Conservation (phyloP, 345 rosid genomes). For the Gossypium anomalum region DNA sequence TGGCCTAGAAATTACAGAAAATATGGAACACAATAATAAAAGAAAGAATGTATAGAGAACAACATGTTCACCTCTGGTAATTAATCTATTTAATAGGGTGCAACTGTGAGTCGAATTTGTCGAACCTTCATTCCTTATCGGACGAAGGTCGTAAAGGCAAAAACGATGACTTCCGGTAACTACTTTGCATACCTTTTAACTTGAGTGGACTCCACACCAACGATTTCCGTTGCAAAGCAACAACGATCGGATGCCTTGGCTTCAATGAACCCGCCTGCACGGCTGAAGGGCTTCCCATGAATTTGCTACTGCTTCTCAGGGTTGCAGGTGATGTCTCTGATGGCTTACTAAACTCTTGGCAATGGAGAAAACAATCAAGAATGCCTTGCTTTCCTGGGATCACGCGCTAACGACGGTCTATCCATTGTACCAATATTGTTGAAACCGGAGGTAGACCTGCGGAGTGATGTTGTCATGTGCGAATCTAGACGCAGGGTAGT, state of each 20-base stretch:
- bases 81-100: neutral
- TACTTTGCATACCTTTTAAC: conserved; percentile 37
- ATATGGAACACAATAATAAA: neutral
- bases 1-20: neutral
- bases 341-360: conserved; percentile 32
- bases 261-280: conserved; percentile 68
- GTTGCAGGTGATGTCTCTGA: conserved; percentile 52
- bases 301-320: conserved; percentile 50
- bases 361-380: conserved; percentile 75
- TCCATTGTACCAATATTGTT: conserved; percentile 25
- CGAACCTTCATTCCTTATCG: conserved; percentile 17
- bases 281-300: conserved; percentile 82
- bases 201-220: conserved; percentile 93
- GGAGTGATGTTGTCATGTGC: conserved; percentile 53
- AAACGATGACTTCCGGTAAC: conserved; percentile 34
- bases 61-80: neutral
- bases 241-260: conserved; percentile 77
- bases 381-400: conserved; percentile 60
- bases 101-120: neutral
- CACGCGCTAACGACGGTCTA: conserved; percentile 36
- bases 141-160: conserved; percentile 32
- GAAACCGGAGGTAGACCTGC: conserved; percentile 26
- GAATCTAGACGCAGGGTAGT: conserved; percentile 58
- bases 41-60: neutral
- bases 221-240: conserved; percentile 75